Evolutionary conservation across 495 filamentous ascomycete species (phyloP).

Genomic region (Neohortaea acidophila): DNA sequence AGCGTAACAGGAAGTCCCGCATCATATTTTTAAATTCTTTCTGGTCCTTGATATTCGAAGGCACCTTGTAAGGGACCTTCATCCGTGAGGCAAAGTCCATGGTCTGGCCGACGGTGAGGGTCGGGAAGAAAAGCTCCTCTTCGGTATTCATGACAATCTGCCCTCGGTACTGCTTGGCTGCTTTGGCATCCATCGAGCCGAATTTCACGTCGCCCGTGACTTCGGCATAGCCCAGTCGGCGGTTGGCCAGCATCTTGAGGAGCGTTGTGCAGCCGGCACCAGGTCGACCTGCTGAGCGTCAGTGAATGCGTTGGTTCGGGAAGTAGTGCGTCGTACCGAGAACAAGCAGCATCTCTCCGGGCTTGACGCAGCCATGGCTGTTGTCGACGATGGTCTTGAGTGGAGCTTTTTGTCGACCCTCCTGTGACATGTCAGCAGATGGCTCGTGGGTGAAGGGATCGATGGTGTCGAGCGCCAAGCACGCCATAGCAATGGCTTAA

Average conservation of each 20-base stretch:
- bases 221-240: slow-evolving; percentile 43
- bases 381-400: slow-evolving; percentile 49
- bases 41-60: slow-evolving; percentile 30
- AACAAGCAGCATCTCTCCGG: slow-evolving; percentile 44
- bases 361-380: slow-evolving; percentile 38
- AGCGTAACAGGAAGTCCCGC: slow-evolving; percentile 57
- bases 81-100: slow-evolving; percentile 48
- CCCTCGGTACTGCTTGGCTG: slow-evolving; percentile 51
- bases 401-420: no score
- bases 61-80: slow-evolving; percentile 32
- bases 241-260: slow-evolving; percentile 35
- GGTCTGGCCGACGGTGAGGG: slow-evolving; percentile 51
- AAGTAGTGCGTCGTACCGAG: no score
- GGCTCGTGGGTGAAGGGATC: no score
- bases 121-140: slow-evolving; percentile 55
- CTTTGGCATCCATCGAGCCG: slow-evolving; percentile 43
- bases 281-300: no score
- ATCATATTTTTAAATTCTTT: slow-evolving; percentile 45
- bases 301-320: no score
- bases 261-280: slow-evolving; percentile 61
- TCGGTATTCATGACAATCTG: slow-evolving; percentile 42
- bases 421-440: no score
- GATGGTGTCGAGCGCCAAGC: no score
- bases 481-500: no score
- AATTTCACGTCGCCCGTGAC: slow-evolving; percentile 49